A percentile compares a stretch with the other conserved stretches of the same genome.
phyloP scores from a whole-genome alignment of 257 asterid species.

The Knoxia roxburghii region DNA sequence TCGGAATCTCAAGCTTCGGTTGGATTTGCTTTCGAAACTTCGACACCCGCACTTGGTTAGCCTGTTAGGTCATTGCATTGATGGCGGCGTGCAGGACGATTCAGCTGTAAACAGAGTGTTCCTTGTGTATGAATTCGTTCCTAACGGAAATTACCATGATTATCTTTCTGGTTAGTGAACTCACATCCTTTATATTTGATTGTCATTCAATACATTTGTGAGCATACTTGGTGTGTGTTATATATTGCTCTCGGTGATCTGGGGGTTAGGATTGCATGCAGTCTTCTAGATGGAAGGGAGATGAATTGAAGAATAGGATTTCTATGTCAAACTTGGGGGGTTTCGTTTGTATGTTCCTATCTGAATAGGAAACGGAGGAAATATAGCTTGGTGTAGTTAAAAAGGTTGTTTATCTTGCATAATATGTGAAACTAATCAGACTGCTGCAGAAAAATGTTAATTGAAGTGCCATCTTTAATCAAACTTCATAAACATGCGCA shows the following conservation, averaged over 20 bases:
- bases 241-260: background rate
- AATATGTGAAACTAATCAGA: background rate
- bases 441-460: slow-evolving; percentile 1
- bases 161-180: slow-evolving; percentile 68
- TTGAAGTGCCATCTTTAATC: slow-evolving; percentile 17
- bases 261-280: background rate
- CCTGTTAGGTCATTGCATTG: slow-evolving; percentile 79
- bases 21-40: slow-evolving; percentile 84
- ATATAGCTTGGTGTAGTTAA: background rate
- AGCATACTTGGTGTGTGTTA: background rate
- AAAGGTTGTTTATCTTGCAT: background rate
- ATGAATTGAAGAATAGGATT: background rate
- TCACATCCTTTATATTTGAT: background rate
- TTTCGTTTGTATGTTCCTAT: background rate
- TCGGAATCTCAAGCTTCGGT: slow-evolving; percentile 61
- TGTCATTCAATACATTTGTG: background rate
- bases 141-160: slow-evolving; percentile 66
- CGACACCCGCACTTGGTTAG: slow-evolving; percentile 79
- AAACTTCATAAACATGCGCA: slow-evolving; percentile 27
- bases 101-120: slow-evolving; percentile 51
- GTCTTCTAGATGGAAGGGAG: background rate
- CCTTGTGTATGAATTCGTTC: slow-evolving; percentile 77
- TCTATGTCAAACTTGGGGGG: background rate
- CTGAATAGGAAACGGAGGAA: background rate
- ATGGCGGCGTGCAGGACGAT: slow-evolving; percentile 65